A percentile compares a stretch with the other conserved stretches of the same genome.
phyloP scores from a whole-genome alignment of 2,329 filamentous ascomycete species.

The Setomelanomma holmii region DNA sequence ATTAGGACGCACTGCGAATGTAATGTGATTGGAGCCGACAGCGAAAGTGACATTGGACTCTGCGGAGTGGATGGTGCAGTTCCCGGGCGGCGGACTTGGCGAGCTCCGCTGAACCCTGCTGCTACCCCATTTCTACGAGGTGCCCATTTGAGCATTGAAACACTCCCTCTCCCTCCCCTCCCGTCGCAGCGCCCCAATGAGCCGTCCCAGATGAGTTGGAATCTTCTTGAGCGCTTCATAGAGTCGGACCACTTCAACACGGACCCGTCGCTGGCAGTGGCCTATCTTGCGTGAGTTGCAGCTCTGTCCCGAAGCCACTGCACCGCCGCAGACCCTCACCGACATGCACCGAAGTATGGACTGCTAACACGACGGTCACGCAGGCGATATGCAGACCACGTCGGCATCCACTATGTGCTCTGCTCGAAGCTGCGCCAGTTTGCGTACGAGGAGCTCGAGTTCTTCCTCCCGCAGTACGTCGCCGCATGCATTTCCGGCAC shows the following conservation, averaged over 20 bases:
- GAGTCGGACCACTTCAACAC: conserved; percentile 94
- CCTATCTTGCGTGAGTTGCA: conserved; percentile 79
- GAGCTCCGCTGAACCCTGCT: conserved; percentile 21
- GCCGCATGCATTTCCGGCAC: conserved; percentile 14
- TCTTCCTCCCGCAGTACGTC: conserved; percentile 75
- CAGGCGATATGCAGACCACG: conserved; percentile 87
- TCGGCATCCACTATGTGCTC: conserved; percentile 87
- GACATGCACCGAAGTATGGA: conserved; percentile 11
- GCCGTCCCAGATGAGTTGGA: conserved; percentile 67
- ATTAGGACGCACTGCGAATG: background rate
- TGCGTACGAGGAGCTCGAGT: conserved; percentile 89
- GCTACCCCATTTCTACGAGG: conserved; percentile 20
- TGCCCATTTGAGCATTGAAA: conserved; percentile 28
- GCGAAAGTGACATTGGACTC: background rate
- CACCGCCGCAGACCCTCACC: conserved; percentile 18
- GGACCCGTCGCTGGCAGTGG: conserved; percentile 86
- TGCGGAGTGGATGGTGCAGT: background rate
- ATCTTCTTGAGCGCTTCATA: conserved; percentile 87
- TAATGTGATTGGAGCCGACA: background rate
- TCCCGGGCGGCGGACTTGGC: conserved; percentile 12
- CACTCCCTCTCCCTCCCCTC: conserved; percentile 16
- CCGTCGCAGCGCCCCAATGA: conserved; percentile 43
- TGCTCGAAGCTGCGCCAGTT: conserved; percentile 90
- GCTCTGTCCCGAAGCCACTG: conserved; percentile 30
- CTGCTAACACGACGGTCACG: conserved; percentile 17